phyloP scores from a whole-genome alignment of 768 basidiomycete species.

The Coprinellus micaceus region DNA sequence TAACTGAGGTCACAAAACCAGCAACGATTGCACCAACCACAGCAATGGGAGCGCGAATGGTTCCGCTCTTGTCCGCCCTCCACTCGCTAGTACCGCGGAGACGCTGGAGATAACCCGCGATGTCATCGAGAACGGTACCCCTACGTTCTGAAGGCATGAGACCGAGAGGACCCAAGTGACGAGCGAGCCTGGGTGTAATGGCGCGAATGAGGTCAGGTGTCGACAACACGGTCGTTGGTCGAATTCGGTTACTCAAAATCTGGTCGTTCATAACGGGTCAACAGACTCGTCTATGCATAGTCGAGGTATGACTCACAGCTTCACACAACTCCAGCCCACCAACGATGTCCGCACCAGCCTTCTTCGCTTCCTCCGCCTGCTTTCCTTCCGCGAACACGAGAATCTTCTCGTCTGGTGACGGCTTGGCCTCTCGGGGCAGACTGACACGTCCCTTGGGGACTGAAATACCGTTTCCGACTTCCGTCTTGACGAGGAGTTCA shows the following conservation, averaged over 20 bases:
- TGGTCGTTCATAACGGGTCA: conserved; percentile 22
- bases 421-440: conserved; percentile 77
- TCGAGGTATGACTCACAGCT: conserved; percentile 51
- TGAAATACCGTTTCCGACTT: conserved; percentile 70
- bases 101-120: conserved; percentile 74
- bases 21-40: conserved; percentile 44
- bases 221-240: conserved; percentile 81
- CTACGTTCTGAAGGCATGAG: conserved; percentile 94
- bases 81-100: conserved; percentile 86
- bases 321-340: conserved; percentile 89
- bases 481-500: conserved; percentile 78
- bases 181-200: conserved; percentile 78
- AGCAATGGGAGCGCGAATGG: conserved; percentile 78
- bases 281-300: background rate
- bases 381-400: conserved; percentile 92
- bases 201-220: conserved; percentile 74
- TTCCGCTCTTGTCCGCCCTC: conserved; percentile 86
- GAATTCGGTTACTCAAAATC: conserved; percentile 71
- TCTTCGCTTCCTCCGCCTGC: conserved; percentile 76
- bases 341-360: conserved; percentile 85
- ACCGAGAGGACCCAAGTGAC: conserved; percentile 80
- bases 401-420: conserved; percentile 67
- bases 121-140: conserved; percentile 90
- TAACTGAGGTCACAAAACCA: background rate
- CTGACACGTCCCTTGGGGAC: conserved; percentile 88